Evolutionary conservation across 345 rosid genomes (phyloP), one percentile per base, ranked within the genome.

Genomic region (Heritiera fomes): DNA sequence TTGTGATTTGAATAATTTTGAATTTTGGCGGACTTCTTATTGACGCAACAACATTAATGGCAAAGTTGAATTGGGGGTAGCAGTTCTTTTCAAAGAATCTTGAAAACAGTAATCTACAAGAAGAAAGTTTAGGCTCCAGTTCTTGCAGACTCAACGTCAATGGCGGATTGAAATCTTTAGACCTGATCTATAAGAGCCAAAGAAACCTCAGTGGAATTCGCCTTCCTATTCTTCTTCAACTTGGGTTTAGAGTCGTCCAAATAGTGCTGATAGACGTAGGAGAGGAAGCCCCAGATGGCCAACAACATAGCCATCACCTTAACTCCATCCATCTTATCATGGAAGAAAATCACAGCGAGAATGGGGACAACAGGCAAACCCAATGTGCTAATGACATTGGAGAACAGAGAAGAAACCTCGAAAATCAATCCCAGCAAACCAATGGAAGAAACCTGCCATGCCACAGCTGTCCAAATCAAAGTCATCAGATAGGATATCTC

Each of bases 281-380:
- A 87, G 56, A 83, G 34, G 32, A 88, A 88, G 4, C 92, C 90
- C 91, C 90, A 88, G 11, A 87, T 20, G 2, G 91, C 89, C 81
- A 87, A 34, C 60, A 89, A 5, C 90, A 87, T 46, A 1, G 91
- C 88, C 12, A 90, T 80, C 28, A 63, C 88, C 86, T 89, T 87
- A n/a, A 85, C 78, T 3, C 91, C 94, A 28, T 87, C 80, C 90
- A 90, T 86, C 79, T 84, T 84, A 17, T 90, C 94, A 70, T 79
- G 84, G 75, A 90, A 89, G 62, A 89, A 79, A 12, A 89, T n/a
- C 52, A 89, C 87, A 12, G 89, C 89, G 11, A 89, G 87, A 34
- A 89, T 46, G 3, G 92, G 92, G 28, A 87, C 81, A 17, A 83
- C 71, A 7, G 91, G 91, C 84, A 85, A 74, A 10, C 80, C 83